phyloP scores from a whole-genome alignment of 495 filamentous ascomycete species.

The Tuber indicum region DNA sequence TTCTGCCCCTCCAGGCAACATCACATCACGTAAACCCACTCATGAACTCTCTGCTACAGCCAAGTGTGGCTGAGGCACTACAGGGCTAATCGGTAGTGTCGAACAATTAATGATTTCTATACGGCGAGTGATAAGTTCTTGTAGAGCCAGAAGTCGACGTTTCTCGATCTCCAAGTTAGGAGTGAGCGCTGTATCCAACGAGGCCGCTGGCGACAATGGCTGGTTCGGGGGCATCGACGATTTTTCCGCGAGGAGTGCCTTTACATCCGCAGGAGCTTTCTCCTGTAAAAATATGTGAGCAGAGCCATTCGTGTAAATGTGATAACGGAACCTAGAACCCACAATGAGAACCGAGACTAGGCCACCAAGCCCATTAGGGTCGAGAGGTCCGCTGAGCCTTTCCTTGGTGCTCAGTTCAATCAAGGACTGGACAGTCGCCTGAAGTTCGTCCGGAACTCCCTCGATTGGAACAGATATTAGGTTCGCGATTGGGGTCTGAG shows the following conservation, averaged over 20 bases:
- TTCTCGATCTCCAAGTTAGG: conserved; percentile 21
- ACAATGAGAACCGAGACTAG: conserved; percentile 32
- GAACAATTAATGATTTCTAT: neutral
- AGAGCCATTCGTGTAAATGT: conserved; percentile 4
- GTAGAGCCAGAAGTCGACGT: conserved; percentile 23
- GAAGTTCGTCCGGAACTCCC: conserved; percentile 1
- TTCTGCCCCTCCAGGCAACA: neutral
- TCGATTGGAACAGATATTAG: conserved; percentile 16
- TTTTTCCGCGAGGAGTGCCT: conserved; percentile 24
- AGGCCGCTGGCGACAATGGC: conserved; percentile 28
- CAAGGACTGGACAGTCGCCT: conserved; percentile 28
- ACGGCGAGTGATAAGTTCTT: conserved; percentile 20
- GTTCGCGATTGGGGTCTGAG: neutral
- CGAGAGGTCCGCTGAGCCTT: conserved; percentile 12
- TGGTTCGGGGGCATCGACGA: conserved; percentile 24
- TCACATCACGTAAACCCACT: neutral
- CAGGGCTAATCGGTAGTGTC: neutral
- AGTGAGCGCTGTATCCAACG: conserved; percentile 21
- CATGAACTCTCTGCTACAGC: conserved; percentile 1
- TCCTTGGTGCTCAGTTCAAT: conserved; percentile 23
- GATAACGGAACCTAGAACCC: neutral
- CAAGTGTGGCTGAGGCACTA: neutral
- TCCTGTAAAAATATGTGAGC: conserved; percentile 14
- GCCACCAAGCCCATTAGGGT: conserved; percentile 12
- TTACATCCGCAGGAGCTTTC: conserved; percentile 25